A percentile compares a stretch with the other conserved stretches of the same genome.
Evolutionary conservation across 805 yeast genomes (phyloP).

Genomic region (Candida silvatica): DNA sequence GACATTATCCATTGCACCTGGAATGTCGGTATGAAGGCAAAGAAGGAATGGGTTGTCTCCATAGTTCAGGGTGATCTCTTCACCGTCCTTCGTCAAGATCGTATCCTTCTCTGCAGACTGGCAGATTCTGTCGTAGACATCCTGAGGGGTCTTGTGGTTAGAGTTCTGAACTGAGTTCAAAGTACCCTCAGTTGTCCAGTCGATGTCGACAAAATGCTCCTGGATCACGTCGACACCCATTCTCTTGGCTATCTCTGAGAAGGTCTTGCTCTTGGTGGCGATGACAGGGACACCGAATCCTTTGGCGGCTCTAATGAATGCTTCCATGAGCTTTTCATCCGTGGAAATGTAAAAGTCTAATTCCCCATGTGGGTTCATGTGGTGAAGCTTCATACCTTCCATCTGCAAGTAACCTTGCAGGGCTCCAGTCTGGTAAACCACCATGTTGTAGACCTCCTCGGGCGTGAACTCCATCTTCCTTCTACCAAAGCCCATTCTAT

Average conservation of each 20-base stretch:
- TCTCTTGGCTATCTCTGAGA: conserved; percentile 21
- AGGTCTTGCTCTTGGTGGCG: conserved; percentile 27
- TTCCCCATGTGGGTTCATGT: conserved; percentile 32
- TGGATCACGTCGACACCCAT: conserved; percentile 28
- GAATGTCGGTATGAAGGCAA: conserved; percentile 31
- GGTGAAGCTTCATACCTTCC: conserved; percentile 25
- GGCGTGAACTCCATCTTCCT: conserved; percentile 27
- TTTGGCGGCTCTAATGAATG: conserved; percentile 28
- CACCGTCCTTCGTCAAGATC: conserved; percentile 16
- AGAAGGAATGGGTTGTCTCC: conserved; percentile 22
- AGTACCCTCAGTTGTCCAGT: conserved; percentile 24
- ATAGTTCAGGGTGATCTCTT: conserved; percentile 20
- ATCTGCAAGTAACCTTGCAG: conserved; percentile 27
- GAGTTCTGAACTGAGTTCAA: conserved; percentile 14
- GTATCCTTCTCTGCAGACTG: conserved; percentile 20
- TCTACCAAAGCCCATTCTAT: conserved; percentile 31
- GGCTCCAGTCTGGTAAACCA: conserved; percentile 32
- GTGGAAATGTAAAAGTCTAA: conserved; percentile 28
- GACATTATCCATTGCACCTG: conserved; percentile 27
- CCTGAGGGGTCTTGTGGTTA: conserved; percentile 5
- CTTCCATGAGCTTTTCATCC: conserved; percentile 27
- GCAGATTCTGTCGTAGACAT: conserved; percentile 20
- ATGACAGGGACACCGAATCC: conserved; percentile 27
- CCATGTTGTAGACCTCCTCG: conserved; percentile 28
- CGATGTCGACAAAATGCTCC: conserved; percentile 28